Conservation (phyloP, 2,329 filamentous ascomycete genomes). For the Ceratocystis eucalypticola region DNA sequence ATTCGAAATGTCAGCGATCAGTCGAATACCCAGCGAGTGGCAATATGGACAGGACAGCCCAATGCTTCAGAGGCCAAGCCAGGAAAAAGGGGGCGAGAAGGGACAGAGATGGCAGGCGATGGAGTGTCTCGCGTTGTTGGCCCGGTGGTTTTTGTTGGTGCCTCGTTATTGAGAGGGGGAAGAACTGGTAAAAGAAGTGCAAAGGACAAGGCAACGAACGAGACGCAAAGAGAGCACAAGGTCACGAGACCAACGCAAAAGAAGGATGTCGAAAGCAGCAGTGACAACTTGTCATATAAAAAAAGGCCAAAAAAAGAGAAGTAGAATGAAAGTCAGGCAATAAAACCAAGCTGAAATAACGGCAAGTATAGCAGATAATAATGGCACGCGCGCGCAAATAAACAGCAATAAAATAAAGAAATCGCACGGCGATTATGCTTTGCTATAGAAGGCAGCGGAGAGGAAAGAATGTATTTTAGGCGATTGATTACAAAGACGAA, state of each 20-base stretch:
- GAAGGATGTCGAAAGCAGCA: too few species aligned
- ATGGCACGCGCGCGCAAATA: neutral
- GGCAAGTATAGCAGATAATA: neutral
- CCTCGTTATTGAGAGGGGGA: too few species aligned
- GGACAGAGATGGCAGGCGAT: neutral
- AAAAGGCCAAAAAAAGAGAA: neutral
- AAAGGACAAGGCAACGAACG: too few species aligned
- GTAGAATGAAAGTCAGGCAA: neutral
- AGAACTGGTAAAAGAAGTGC: too few species aligned
- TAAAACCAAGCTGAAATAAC: neutral
- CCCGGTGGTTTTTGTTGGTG: too few species aligned
- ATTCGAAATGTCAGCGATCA: neutral
- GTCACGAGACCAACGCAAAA: too few species aligned
- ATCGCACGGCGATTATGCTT: constrained; percentile 1
- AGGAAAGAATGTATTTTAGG: neutral
- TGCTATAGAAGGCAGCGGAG: neutral
- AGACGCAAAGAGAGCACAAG: too few species aligned
- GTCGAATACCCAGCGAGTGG: neutral
- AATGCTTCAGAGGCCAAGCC: neutral
- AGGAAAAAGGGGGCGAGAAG: neutral
- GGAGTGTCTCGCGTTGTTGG: too few species aligned
- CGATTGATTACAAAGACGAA: neutral
- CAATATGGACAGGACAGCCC: neutral
- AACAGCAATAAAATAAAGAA: neutral
- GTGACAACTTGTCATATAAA: too few species aligned